Conservation (phyloP, 2,329 filamentous ascomycete genomes). For the Alternaria alternata region DNA sequence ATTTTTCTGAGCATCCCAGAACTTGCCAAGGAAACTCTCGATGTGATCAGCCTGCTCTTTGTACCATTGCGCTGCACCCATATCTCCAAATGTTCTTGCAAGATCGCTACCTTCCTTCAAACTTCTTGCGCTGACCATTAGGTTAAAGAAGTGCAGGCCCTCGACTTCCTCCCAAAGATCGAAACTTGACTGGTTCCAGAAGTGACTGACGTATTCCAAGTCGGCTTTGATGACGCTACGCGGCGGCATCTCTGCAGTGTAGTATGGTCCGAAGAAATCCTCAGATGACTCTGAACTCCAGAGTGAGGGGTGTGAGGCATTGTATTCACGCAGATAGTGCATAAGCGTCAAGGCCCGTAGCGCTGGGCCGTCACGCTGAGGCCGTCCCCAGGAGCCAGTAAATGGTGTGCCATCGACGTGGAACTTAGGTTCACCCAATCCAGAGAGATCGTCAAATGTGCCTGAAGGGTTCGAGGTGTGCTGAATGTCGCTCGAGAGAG, state of each 20-base stretch:
- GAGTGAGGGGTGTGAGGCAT: slow-evolving; percentile 49
- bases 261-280: slow-evolving; percentile 48
- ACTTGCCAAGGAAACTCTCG: slow-evolving; percentile 44
- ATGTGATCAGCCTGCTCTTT: slow-evolving; percentile 46
- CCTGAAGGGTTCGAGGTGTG: slow-evolving; percentile 52
- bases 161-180: slow-evolving; percentile 58
- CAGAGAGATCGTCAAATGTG: slow-evolving; percentile 44
- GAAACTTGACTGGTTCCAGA: slow-evolving; percentile 54
- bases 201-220: slow-evolving; percentile 54
- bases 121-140: slow-evolving; percentile 49
- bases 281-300: slow-evolving; percentile 39
- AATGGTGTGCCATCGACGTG: slow-evolving; percentile 50
- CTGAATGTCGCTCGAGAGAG: slow-evolving; percentile 48
- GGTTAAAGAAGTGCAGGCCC: slow-evolving; percentile 54
- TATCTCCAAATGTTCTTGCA: slow-evolving; percentile 45
- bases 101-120: slow-evolving; percentile 47
- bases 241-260: slow-evolving; percentile 47
- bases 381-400: slow-evolving; percentile 52
- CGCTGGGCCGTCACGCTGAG: slow-evolving; percentile 56
- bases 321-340: slow-evolving; percentile 52
- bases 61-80: slow-evolving; percentile 52
- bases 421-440: slow-evolving; percentile 57
- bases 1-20: slow-evolving; percentile 49
- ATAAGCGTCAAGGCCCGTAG: slow-evolving; percentile 55
- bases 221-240: slow-evolving; percentile 56